A percentile compares a stretch with the other conserved stretches of the same genome.
Evolutionary conservation across 1,139 yeast species (phyloP).

Genomic region (Candida smagusa): DNA sequence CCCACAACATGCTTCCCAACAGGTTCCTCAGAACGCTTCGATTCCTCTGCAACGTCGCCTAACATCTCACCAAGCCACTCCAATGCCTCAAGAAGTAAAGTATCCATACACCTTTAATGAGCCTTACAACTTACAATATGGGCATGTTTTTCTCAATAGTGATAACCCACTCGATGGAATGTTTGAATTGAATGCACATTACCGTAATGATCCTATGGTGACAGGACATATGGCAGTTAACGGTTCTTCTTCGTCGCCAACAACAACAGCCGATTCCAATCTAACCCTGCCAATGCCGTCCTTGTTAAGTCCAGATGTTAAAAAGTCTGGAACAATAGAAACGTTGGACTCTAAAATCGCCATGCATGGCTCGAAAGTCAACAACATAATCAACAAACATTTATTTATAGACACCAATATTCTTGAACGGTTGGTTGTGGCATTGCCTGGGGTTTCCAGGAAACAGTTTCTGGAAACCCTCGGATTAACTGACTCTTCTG

Average conservation of each 20-base stretch:
- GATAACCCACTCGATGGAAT: constrained; percentile 42
- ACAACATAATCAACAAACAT: constrained; percentile 25
- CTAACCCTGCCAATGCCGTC: constrained; percentile 21
- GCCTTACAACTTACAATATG: constrained; percentile 25
- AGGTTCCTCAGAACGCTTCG: too few species aligned
- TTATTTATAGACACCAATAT: constrained; percentile 26
- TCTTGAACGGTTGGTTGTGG: constrained; percentile 17
- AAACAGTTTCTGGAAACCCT: constrained; percentile 21
- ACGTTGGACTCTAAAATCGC: constrained; percentile 15
- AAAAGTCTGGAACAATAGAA: constrained; percentile 7
- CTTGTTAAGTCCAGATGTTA: constrained; percentile 16
- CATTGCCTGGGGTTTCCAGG: constrained; percentile 18
- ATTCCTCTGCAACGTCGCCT: too few species aligned
- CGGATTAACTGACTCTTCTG: constrained; percentile 11
- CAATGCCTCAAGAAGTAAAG: neutral
- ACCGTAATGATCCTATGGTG: too few species aligned
- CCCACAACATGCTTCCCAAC: too few species aligned
- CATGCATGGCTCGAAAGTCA: constrained; percentile 19
- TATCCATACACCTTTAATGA: neutral
- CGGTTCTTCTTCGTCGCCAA: constrained; percentile 32
- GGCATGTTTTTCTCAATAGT: constrained; percentile 34
- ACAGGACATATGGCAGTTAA: neutral
- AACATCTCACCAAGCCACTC: neutral
- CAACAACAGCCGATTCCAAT: constrained; percentile 33
- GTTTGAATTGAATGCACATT: constrained; percentile 10